phyloP scores from a whole-genome alignment of 1,139 yeast species.

The Taphrina pruni region DNA sequence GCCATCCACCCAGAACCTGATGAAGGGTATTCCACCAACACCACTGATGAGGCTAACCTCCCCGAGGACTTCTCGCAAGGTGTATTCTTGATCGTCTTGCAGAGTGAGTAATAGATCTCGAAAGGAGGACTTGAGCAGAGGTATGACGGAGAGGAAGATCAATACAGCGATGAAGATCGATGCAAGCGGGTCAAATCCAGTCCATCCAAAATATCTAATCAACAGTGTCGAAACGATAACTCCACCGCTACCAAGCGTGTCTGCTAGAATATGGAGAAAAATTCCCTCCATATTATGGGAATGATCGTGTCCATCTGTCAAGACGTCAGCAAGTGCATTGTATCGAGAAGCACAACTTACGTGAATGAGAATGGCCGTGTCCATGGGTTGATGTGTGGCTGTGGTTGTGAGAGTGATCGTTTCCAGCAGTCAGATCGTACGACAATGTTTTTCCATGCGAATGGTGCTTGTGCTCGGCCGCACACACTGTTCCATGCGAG shows the following conservation, averaged over 20 bases:
- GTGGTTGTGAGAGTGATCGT: constrained; percentile 43
- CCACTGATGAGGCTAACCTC: constrained; percentile 77
- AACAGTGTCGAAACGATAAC: constrained; percentile 82
- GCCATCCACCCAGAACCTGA: constrained; percentile 86
- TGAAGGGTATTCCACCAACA: constrained; percentile 81
- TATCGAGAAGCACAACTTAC: constrained; percentile 6
- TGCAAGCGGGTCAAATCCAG: constrained; percentile 88
- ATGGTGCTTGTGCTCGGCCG: constrained; percentile 47
- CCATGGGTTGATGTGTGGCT: constrained; percentile 36
- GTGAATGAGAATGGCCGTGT: constrained; percentile 37
- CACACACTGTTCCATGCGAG: no score
- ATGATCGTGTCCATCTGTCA: constrained; percentile 47
- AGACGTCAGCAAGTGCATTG: not conserved
- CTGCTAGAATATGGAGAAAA: constrained; percentile 89
- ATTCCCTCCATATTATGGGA: constrained; percentile 95
- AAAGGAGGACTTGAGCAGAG: constrained; percentile 81
- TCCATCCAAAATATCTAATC: constrained; percentile 57
- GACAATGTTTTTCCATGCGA: constrained; percentile 35
- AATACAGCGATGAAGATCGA: constrained; percentile 83
- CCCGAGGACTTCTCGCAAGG: constrained; percentile 66
- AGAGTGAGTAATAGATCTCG: constrained; percentile 71
- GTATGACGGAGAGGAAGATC: constrained; percentile 80
- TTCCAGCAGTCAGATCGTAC: constrained; percentile 38
- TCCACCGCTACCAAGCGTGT: constrained; percentile 94
- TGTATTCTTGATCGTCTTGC: constrained; percentile 62